Percentiles rank a stretch among this genome's conserved stretches.
These are phyloP conservation scores for Penicillium sp. DNA, from an alignment of 2,329 filamentous ascomycete species.

Conservation along the genomic window DNA sequence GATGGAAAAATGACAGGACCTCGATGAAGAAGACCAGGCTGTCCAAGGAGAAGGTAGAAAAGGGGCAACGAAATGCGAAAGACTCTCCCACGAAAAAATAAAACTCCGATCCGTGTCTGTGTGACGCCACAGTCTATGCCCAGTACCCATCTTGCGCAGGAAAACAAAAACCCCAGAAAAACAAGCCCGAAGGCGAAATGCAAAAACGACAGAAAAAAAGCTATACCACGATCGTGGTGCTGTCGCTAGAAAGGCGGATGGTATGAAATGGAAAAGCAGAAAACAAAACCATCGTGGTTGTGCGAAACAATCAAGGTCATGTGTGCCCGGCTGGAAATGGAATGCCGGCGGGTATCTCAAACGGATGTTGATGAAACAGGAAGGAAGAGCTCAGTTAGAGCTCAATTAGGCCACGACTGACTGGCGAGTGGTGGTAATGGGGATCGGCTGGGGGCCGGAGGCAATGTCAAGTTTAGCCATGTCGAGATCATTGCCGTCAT, in stretches of 20 bases:
- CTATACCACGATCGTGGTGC: slow-evolving; percentile 13
- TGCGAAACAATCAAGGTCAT: not conserved
- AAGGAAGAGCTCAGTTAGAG: slow-evolving; percentile 9
- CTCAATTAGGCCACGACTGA: slow-evolving; percentile 43
- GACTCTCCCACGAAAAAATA: slow-evolving; percentile 10
- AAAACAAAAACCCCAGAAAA: slow-evolving; percentile 8
- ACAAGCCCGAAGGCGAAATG: slow-evolving; percentile 15
- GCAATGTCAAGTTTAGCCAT: slow-evolving; percentile 43
- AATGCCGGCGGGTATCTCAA: slow-evolving; percentile 26
- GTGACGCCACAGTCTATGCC: slow-evolving; percentile 36
- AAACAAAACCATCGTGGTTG: slow-evolving; percentile 2
- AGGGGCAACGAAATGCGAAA: slow-evolving; percentile 5
- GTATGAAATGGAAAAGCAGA: slow-evolving; percentile 11
- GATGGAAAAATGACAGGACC: not conserved
- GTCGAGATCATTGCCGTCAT: slow-evolving; percentile 40
- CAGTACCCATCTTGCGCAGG: slow-evolving; percentile 23
- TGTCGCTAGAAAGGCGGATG: slow-evolving; percentile 5
- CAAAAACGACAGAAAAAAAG: slow-evolving; percentile 13
- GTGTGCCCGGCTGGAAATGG: not conserved
- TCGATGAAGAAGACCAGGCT: slow-evolving; percentile 1
- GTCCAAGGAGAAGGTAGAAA: slow-evolving; percentile 9
- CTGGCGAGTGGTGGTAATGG: slow-evolving; percentile 42
- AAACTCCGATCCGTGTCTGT: slow-evolving; percentile 34
- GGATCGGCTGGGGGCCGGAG: slow-evolving; percentile 46
- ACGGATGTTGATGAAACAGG: slow-evolving; percentile 6